Base-by-base conservation (phyloP, 352 stramenopile genomes). In the Phytophthora brassicae region DNA sequence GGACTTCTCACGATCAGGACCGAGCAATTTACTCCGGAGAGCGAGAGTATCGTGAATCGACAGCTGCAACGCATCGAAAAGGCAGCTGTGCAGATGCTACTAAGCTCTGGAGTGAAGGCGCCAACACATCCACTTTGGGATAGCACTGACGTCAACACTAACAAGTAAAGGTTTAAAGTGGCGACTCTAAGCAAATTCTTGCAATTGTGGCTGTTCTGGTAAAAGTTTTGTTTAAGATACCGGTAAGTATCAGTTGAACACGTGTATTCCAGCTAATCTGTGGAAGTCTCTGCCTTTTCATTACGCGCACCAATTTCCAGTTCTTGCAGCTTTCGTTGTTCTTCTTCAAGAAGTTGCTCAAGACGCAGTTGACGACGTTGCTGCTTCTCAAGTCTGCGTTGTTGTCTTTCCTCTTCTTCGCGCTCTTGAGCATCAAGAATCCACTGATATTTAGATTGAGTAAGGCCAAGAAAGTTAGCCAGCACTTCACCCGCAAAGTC, bases 1-100 rank as follows among this genome's bases (percentile, higher is more conserved):
- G 95, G 96, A 5, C 92, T 99, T 70, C 74, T 98, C 23, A 99
- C 96, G n/a, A 92, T 99, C 51, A 94, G 98, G 41, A 98, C 89
- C 0, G 75, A 97, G 56, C 92, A 91, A 61, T 86, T 95, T 33
- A 83, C 77, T 1, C 66, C 52, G 14, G 70, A 88, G 17, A 75
- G 70, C 60, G 86, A 95, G 57, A 89, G 59, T 63, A 12, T 84
- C 14, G 64, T 91, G 29, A 95, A 93, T 60, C 48, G 70, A 26
- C 71, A 81, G 44, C 60, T 95, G 70, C 84, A 94, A 60, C 68
- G 74, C 49, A 79, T 94, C 17, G 84, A 94, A 61, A 79, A 77
- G 45, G 71, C 67, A 38, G 63, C 85, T 54, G 74, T 94, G 16
- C 63, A 56, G 16, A 69, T 86, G 57, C 56, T 93, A 35, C 8